A percentile compares a stretch with the other conserved stretches of the same genome.
These are phyloP conservation scores for Pterulicium gracile DNA, from an alignment of 1,284 basidiomycete species.

Conservation along the genomic window DNA sequence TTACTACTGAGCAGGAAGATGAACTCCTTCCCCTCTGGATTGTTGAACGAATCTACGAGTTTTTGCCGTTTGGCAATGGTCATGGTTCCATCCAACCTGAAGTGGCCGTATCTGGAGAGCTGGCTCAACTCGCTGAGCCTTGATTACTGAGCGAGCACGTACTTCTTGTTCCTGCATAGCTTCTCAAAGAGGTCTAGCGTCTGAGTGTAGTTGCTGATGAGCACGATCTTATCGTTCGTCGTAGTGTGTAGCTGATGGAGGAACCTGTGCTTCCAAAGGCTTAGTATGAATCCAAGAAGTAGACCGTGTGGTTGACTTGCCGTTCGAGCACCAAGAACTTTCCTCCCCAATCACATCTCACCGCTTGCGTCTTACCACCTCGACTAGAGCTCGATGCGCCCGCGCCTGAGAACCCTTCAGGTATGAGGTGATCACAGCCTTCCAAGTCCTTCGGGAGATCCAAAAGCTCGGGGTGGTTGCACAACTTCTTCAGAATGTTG, in stretches of 20 bases:
- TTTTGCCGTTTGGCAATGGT: conserved; percentile 92
- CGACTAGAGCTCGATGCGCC: conserved; percentile 28
- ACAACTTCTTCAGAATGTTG: conserved; percentile 93
- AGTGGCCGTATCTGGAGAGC: conserved; percentile 71
- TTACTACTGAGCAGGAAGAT: conserved; percentile 95
- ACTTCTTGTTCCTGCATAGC: conserved; percentile 78
- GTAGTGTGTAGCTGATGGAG: conserved; percentile 72
- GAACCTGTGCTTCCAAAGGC: conserved; percentile 45
- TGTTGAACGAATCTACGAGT: conserved; percentile 95
- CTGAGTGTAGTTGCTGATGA: conserved; percentile 98
- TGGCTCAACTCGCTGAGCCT: neutral
- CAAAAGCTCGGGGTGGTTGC: conserved; percentile 94
- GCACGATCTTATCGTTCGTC: conserved; percentile 94
- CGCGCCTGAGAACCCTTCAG: conserved; percentile 68
- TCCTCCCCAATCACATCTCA: conserved; percentile 77
- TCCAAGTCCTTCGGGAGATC: conserved; percentile 81
- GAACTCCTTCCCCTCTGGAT: conserved; percentile 92
- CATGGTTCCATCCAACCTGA: conserved; percentile 93
- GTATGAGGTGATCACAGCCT: conserved; percentile 79
- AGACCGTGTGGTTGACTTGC: conserved; percentile 26
- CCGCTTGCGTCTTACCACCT: conserved; percentile 36
- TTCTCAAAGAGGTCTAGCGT: conserved; percentile 93
- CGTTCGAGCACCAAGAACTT: conserved; percentile 94
- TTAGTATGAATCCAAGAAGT: too few relatives aligned
- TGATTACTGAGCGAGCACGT: conserved; percentile 12